phyloP scores from a whole-genome alignment of 1,284 basidiomycete genomes.

The Cryptococcus maquisensis region DNA sequence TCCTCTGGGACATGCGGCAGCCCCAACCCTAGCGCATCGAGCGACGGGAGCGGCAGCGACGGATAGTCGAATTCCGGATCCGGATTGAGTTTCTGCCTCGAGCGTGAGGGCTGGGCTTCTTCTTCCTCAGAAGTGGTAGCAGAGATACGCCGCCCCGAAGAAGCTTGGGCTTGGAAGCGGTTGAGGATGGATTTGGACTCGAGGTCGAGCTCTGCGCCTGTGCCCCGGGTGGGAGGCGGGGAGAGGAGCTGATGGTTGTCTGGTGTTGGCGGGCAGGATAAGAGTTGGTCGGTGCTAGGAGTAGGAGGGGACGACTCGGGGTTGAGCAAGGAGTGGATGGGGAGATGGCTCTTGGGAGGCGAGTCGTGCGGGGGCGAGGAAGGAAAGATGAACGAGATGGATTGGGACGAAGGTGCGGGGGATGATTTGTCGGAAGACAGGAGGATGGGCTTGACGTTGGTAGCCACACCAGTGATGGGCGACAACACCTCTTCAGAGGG shows the following conservation, averaged over 20 bases:
- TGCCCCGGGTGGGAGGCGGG: not conserved
- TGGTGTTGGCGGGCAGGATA: no score
- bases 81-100: slow-evolving; percentile 13
- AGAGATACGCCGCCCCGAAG: slow-evolving; percentile 31
- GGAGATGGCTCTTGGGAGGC: not conserved
- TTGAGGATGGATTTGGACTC: slow-evolving; percentile 15
- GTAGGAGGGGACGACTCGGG: slow-evolving; percentile 4
- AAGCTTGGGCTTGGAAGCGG: slow-evolving; percentile 10
- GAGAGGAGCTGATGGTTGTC: not conserved
- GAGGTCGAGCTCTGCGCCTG: slow-evolving; percentile 4
- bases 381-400: not conserved
- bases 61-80: slow-evolving; percentile 6
- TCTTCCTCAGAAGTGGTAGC: slow-evolving; percentile 40
- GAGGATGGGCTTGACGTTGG: slow-evolving; percentile 32
- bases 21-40: slow-evolving; percentile 36
- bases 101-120: slow-evolving; percentile 28
- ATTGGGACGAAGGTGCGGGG: not conserved
- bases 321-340: slow-evolving; percentile 9
- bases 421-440: slow-evolving; percentile 12
- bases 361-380: slow-evolving; percentile 1
- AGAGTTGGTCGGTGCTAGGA: not conserved
- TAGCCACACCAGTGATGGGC: slow-evolving; percentile 16
- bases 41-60: slow-evolving; percentile 29
- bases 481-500: not conserved
- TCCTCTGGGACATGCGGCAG: slow-evolving; percentile 32